These are phyloP conservation scores for Fusarium xyrophilum DNA, from an alignment of 2,329 filamentous ascomycete genomes.

Conservation along the genomic window DNA sequence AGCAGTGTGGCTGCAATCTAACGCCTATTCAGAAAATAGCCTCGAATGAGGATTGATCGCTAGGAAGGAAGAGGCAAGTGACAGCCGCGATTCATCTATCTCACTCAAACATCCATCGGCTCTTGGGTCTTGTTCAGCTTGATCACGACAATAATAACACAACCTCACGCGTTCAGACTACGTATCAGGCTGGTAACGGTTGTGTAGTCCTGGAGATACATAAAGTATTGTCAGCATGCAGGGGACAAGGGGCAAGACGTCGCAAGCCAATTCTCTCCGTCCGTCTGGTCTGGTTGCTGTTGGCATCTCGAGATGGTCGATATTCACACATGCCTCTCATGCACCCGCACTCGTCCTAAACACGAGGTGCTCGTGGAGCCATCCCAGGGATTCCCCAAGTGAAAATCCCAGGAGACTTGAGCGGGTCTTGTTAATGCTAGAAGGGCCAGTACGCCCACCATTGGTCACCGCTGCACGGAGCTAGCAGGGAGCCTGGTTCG, in stretches of 20 bases:
- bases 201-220: constrained; percentile 23
- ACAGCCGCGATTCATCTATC: neutral
- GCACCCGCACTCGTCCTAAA: constrained; percentile 36
- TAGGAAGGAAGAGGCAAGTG: constrained; percentile 3
- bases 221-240: constrained; percentile 32
- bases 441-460: constrained; percentile 31
- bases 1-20: constrained; percentile 19
- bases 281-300: constrained; percentile 1
- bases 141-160: constrained; percentile 14
- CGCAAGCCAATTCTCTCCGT: constrained; percentile 28
- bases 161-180: constrained; percentile 1
- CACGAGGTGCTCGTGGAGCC: constrained; percentile 42
- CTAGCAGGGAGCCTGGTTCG: constrained; percentile 40
- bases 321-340: constrained; percentile 27
- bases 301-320: neutral
- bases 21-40: constrained; percentile 14
- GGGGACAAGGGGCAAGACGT: constrained; percentile 33
- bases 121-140: constrained; percentile 3
- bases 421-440: constrained; percentile 43
- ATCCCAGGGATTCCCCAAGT: constrained; percentile 44
- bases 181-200: constrained; percentile 21
- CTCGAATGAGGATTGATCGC: constrained; percentile 7
- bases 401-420: constrained; percentile 38
- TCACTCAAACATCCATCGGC: neutral
- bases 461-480: constrained; percentile 45